phyloP scores from a whole-genome alignment of 176 grass and related monocot species.

The Aegilops umbellulata region DNA sequence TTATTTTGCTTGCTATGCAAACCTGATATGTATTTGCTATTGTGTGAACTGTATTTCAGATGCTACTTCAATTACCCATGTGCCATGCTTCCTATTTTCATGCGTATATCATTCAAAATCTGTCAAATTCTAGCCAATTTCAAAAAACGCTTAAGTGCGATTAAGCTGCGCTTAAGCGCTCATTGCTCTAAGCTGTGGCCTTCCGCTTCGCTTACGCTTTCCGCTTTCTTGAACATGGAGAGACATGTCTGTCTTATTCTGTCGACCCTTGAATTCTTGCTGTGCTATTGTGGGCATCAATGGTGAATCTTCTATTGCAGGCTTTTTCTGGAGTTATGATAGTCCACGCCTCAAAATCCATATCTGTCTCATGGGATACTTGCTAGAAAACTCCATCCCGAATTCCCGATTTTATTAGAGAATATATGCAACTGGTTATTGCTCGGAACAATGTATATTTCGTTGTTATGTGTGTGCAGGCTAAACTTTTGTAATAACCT shows the following conservation, averaged over 20 bases:
- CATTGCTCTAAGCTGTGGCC: too few species aligned
- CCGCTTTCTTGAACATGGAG: too few species aligned
- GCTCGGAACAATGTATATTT: neutral
- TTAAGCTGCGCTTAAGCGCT: too few species aligned
- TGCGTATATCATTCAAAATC: too few species aligned
- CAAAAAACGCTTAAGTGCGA: too few species aligned
- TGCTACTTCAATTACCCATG: too few species aligned
- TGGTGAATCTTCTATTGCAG: neutral
- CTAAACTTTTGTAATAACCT: neutral
- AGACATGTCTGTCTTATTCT: neutral
- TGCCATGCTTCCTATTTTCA: too few species aligned
- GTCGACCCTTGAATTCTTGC: neutral
- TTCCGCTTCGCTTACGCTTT: too few species aligned
- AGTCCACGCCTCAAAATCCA: neutral
- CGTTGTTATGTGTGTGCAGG: neutral
- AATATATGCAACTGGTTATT: neutral
- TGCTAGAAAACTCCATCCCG: neutral
- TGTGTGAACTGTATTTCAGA: too few species aligned
- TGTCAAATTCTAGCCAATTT: too few species aligned
- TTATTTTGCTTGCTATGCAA: too few species aligned
- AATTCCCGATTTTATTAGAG: neutral
- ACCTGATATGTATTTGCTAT: too few species aligned
- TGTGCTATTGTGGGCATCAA: neutral
- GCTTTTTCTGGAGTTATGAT: neutral
- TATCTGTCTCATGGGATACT: neutral